Evolutionary conservation across 2,329 filamentous ascomycete species (phyloP).

Genomic region (Diaporthe sp.): DNA sequence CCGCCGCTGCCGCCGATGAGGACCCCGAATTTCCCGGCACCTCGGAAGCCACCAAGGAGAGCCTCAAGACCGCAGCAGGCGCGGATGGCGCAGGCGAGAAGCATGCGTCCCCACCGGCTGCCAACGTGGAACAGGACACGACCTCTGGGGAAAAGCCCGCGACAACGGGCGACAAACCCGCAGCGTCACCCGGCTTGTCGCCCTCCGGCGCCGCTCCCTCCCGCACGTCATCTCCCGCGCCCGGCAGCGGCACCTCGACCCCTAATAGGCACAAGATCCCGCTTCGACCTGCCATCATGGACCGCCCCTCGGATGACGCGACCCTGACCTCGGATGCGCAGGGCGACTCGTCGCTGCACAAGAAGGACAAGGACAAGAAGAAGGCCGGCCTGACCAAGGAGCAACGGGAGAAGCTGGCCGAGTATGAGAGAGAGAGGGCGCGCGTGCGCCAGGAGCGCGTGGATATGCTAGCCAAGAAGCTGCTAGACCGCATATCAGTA

Average conservation of each 20-base stretch:
- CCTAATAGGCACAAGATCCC: conserved; percentile 68
- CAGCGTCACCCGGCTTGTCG: conserved; percentile 49
- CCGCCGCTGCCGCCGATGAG: conserved; percentile 44
- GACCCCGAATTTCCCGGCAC: conserved; percentile 69
- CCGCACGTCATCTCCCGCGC: conserved; percentile 55
- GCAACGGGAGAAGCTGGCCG: conserved; percentile 90
- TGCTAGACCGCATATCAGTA: conserved; percentile 89
- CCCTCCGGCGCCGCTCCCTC: conserved; percentile 56
- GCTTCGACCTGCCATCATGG: conserved; percentile 87
- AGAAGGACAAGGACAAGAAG: conserved; percentile 71
- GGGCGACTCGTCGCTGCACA: conserved; percentile 81
- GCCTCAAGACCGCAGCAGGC: conserved; percentile 57
- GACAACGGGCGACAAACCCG: conserved; percentile 41
- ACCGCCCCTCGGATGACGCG: conserved; percentile 83
- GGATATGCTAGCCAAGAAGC: conserved; percentile 83
- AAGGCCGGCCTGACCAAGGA: conserved; percentile 89
- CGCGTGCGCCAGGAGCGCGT: conserved; percentile 88
- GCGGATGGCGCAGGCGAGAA: conserved; percentile 47
- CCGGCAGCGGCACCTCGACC: conserved; percentile 54
- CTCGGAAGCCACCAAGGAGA: conserved; percentile 68
- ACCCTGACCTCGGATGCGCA: conserved; percentile 70
- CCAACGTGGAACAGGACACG: conserved; percentile 54
- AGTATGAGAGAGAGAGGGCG: conserved; percentile 88
- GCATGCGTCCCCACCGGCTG: conserved; percentile 50
- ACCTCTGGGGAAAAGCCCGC: conserved; percentile 38